phyloP scores from a whole-genome alignment of 176 grass and related monocot species.

The Panicum miliaceum region DNA sequence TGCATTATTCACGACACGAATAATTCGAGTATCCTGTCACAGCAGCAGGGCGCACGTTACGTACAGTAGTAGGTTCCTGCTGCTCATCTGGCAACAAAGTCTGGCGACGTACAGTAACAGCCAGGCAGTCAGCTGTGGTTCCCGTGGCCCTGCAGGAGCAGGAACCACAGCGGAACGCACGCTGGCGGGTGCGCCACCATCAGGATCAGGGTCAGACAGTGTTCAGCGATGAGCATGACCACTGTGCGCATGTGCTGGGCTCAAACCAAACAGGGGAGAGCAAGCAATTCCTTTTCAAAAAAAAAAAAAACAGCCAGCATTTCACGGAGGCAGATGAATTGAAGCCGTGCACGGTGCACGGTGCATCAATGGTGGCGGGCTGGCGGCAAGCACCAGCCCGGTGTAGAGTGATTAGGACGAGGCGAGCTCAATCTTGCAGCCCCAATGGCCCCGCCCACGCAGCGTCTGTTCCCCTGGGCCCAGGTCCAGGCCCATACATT shows the following conservation, averaged over 20 bases:
- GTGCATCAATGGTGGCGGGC: no score
- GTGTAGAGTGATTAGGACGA: neutral
- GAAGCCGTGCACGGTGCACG: neutral
- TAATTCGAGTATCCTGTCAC: neutral
- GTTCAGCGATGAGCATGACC: neutral
- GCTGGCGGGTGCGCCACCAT: neutral
- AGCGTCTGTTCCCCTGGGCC: neutral
- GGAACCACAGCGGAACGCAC: neutral
- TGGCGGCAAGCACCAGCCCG: no score
- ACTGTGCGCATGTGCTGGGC: neutral
- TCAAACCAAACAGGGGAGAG: neutral
- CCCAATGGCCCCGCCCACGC: neutral
- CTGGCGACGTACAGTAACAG: neutral
- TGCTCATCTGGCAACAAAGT: neutral
- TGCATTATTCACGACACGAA: neutral
- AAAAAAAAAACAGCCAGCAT: no score
- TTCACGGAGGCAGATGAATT: neutral
- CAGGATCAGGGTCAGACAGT: neutral
- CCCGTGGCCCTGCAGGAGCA: neutral
- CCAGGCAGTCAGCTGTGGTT: constrained; percentile 11
- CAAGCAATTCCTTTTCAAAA: no score
- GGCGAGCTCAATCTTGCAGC: neutral
- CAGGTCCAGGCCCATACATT: neutral
- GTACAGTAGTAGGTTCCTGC: neutral
- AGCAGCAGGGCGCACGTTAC: neutral